A percentile compares a stretch with the other conserved stretches of the same genome.
phyloP scores from a whole-genome alignment of 192 early-diverging fungal genomes.

The Coemansia sp. region DNA sequence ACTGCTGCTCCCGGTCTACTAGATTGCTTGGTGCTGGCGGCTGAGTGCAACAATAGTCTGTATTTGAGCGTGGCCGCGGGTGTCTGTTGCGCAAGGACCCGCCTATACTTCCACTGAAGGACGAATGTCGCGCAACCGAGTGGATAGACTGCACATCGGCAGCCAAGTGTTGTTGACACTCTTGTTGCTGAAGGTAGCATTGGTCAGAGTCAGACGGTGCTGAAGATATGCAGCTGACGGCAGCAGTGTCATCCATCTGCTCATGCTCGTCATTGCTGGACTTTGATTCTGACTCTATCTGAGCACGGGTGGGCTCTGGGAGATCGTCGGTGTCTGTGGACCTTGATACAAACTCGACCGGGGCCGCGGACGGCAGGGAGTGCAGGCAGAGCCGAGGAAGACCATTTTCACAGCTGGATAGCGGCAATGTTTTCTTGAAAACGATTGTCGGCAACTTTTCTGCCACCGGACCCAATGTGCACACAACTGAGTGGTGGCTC shows the following conservation, averaged over 20 bases:
- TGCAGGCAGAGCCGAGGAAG: no score
- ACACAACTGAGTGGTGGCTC: no score
- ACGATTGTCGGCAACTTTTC: no score
- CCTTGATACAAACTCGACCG: not conserved
- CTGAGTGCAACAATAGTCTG: not conserved
- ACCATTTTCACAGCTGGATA: no score
- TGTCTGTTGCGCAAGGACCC: slow-evolving; percentile 1
- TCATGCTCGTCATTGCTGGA: not conserved
- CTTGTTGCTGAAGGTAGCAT: not conserved
- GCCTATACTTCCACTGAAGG: not conserved
- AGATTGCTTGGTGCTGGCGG: not conserved
- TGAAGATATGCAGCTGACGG: slow-evolving; percentile 2
- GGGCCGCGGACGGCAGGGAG: no score
- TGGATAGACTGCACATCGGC: not conserved
- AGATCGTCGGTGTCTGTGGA: slow-evolving; percentile 2
- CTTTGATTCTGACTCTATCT: no score
- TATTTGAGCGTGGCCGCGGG: not conserved
- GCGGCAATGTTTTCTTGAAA: no score
- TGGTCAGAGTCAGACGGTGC: not conserved
- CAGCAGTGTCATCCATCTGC: slow-evolving; percentile 1
- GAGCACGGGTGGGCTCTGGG: no score
- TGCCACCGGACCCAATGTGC: no score
- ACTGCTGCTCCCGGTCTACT: not conserved
- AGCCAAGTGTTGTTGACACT: not conserved
- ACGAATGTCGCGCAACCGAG: not conserved